Base-by-base conservation (phyloP, 805 yeast genomes). In the Wickerhamomyces kurtzmanii region DNA sequence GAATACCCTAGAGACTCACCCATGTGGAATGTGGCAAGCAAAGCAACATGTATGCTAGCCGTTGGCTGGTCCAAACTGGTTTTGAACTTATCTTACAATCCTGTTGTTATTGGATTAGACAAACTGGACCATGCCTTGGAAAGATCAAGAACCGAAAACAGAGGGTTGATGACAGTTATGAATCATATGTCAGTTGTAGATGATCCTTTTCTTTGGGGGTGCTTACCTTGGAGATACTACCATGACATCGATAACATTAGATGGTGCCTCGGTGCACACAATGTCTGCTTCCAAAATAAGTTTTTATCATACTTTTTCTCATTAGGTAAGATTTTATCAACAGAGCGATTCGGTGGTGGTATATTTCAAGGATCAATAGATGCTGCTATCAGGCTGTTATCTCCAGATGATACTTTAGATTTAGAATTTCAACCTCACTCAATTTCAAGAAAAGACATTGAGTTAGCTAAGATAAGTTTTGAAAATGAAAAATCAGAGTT, bases 241-340 rank as follows among this genome's bases (percentile, higher is more conserved):
- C 52, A 59, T 10, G 70, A 73, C 31, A 56, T 81, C 12, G 80
- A 75, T 36, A 67, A 71, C 29, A 71, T 85, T 30, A 65, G 98
- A 44, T 89, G 97, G 97, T 87, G 96, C 5, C 62, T 91, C 31
- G 98, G 94, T 0, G 98, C 98, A 8, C 72, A 78, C 28, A 87
- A 91, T 49, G 71, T 89, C 22, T 89, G 97, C 49, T 89, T 91
- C 53, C 68, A 73, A 15, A 69, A 59, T 34, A 54, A 52, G 15
- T 41, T 62, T 4, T 49, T 68, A 3, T 53, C 74, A 7, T 62
- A 46, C 13, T 87, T 85, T 47, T 89, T 89, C 59, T 73, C 86
- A 15, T 53, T 85, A 34, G 98, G 98, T 3, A 87, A 87, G 53
- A 78, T 86, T n/a, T 57, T 89, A 34, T 71, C 89, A 1, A 83